These are phyloP conservation scores for Stylosanthes scabra DNA, from an alignment of 331 rosid genomes.

Conservation along the genomic window DNA sequence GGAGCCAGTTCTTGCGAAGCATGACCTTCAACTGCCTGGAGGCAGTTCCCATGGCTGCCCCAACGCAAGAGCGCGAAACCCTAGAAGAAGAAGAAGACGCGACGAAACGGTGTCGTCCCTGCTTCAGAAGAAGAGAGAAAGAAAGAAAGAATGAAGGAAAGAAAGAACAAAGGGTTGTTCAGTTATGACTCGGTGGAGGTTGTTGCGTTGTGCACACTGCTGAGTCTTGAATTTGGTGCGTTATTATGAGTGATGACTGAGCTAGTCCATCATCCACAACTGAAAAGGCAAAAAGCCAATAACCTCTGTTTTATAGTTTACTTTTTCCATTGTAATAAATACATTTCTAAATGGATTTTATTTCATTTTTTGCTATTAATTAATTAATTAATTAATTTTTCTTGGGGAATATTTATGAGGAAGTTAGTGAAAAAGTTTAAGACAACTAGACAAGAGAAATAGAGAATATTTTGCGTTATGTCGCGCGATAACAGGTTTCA, in stretches of 20 bases:
- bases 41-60: constrained; percentile 69
- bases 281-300: not conserved
- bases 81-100: constrained; percentile 17
- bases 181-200: not conserved
- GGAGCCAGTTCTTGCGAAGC: constrained; percentile 97
- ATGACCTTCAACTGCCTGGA: constrained; percentile 83
- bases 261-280: not conserved
- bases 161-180: not conserved
- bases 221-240: not conserved
- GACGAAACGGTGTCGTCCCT: not conserved
- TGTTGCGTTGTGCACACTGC: not conserved
- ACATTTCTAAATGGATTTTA: too few relatives aligned
- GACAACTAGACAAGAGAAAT: too few relatives aligned
- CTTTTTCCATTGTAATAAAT: not conserved
- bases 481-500: not conserved
- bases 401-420: too few relatives aligned
- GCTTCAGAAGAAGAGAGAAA: not conserved
- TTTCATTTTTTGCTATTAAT: too few relatives aligned
- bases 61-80: constrained; percentile 32
- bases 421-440: too few relatives aligned
- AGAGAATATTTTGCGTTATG: not conserved
- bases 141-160: not conserved
- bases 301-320: not conserved
- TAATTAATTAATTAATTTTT: too few relatives aligned
- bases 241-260: not conserved